Evolutionary conservation across 2,329 filamentous ascomycete genomes (phyloP), one percentile per base, ranked within the genome.

Genomic region (Cytospora chrysosperma): DNA sequence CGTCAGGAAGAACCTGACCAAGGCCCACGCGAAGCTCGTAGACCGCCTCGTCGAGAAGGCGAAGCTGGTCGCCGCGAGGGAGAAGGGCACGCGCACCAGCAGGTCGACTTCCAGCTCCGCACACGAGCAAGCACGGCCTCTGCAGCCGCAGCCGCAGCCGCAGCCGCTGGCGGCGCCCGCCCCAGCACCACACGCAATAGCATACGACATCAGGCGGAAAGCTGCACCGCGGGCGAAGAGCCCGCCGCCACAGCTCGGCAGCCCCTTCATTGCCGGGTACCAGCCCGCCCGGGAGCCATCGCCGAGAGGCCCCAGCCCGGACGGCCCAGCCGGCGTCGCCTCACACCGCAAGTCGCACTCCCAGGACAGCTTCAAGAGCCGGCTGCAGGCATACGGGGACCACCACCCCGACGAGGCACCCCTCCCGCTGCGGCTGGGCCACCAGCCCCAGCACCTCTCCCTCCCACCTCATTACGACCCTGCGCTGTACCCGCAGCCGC

Each of bases 1-100:
- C 71, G 90, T 96, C 64, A 93, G 91, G 80, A 90, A 87, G 76
- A 95, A 91, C 17, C 82, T 96, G 53, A 90, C 90, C 70, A 91
- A 90, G 71, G 85, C 90, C 0, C 92, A 96, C 70, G 82, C 80
- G 12, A 79, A 83, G 3, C 81, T 96, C 4, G 89, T 94, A 2
- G 86, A 89, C 4, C 77, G 82, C n/a, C 75, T 91, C 9, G 75
- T 84, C 28, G 77, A 79, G 63, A 84, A 83, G 65, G 80, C 83
- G 0, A 76, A 81, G 64, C 69, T 72, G 27, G 67, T 67, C 6
- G 67, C 72, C 32, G 69, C 70, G 67, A 5, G 32, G 19, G 49
- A 57, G 24, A 43, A 43, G 40, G 49, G 47, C 43, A 9, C 30
- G 5, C 21, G 60, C 21, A 49, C 40, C 47, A 55, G 28, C 13